Evolutionary conservation across 2,329 filamentous ascomycete species (phyloP), one percentile per base, ranked within the genome.

Genomic region (Neonectria sp.): DNA sequence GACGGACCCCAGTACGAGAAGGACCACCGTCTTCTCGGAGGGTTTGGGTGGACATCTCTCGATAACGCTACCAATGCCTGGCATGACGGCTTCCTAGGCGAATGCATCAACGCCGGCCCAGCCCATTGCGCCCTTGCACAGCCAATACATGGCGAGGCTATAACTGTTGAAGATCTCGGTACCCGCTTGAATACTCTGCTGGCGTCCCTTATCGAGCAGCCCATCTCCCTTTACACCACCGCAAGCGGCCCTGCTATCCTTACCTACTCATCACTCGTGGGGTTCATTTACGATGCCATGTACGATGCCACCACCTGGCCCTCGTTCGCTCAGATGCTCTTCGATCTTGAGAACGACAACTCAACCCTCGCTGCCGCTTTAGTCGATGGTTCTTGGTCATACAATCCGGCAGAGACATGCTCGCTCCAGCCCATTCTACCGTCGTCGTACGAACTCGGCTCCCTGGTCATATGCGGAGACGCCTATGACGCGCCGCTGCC

Each of bases 41-140:
- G 84, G 0, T 86, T 85, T 64, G 85, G 83, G 3, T 84, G 79
- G 79, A 82, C 82, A 1, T 80, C 84, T 4, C 78, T 87, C 6
- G 85, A 86, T 63, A 86, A 86, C 64, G 81, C 77, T 4, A 86
- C 85, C 0, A 74, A 86, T 66, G 83, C 83, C 2, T 87, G 83
- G 82, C 79, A 77, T 33, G 84, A 87, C 60, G 85, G 85, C 15
- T 86, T 88, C 58, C 75, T 87, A 1, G 84, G 84, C 29, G 85
- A 86, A 67, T 88, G 86, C 51, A 49, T 87, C 56, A 79, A 81
- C 3, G 85, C 85, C 9, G 85, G 86, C 0, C 82, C 83, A 1
- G 72, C 82, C 4, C 71, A 84, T 64, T 87, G 85, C 55, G 82
- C 82, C 1, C 75, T 87, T 1, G 83, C 84, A 8, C 79, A 76